Evolutionary conservation across 2,329 filamentous ascomycete species (phyloP).

Genomic region (Aspergillus sergii): DNA sequence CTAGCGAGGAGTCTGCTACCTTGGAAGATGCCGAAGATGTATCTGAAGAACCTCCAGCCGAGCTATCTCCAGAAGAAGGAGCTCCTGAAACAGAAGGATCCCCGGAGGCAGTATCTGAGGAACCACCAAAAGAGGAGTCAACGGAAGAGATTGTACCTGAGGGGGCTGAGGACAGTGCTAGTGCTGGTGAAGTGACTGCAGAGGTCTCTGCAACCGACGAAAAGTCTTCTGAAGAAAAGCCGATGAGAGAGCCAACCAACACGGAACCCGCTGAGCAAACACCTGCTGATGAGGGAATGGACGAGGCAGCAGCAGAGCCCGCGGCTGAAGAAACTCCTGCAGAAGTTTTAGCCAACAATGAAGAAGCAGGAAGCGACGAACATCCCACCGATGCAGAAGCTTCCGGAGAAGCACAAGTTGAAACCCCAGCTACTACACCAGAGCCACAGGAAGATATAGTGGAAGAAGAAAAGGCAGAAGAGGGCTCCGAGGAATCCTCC

Average conservation of each 20-base stretch:
- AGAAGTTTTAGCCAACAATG: neutral
- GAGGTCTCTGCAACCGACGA: neutral
- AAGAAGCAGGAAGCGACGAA: neutral
- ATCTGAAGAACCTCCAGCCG: slow-evolving; percentile 18
- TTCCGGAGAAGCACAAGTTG: neutral
- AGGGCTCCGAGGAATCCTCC: slow-evolving; percentile 11
- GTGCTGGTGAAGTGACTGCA: neutral
- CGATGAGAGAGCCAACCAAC: neutral
- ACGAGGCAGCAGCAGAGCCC: slow-evolving; percentile 11
- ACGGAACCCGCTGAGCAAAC: slow-evolving; percentile 1
- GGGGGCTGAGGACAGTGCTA: neutral
- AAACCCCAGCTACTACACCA: neutral
- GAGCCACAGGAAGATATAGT: slow-evolving; percentile 17
- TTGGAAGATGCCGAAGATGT: slow-evolving; percentile 13
- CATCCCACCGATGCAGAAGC: neutral
- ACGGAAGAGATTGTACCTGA: slow-evolving; percentile 1
- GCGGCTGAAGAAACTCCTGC: neutral
- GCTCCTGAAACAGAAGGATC: slow-evolving; percentile 10
- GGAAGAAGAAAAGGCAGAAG: slow-evolving; percentile 15
- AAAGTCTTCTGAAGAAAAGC: slow-evolving; percentile 12
- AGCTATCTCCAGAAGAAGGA: slow-evolving; percentile 15
- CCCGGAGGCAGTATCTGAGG: slow-evolving; percentile 14
- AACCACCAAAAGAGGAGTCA: slow-evolving; percentile 6
- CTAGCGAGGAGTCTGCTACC: neutral
- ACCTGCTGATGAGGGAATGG: slow-evolving; percentile 1